phyloP scores from a whole-genome alignment of 2,329 filamentous ascomycete genomes.

The Fusarium tricinctum region DNA sequence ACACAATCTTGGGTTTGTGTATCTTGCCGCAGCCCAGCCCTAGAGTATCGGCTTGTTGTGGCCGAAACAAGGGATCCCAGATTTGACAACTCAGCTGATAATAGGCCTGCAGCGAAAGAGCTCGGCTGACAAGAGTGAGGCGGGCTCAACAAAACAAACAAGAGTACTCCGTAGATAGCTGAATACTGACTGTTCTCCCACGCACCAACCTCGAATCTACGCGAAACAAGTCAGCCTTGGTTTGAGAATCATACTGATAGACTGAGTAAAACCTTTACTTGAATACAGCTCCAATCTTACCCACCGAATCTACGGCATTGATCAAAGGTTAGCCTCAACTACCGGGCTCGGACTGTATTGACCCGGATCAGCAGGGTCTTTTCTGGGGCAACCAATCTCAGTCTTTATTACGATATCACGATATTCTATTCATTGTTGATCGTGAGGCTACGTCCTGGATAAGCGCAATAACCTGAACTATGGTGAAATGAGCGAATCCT shows the following conservation, averaged over 20 bases:
- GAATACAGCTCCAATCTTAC: not conserved
- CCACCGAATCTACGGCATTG: constrained; percentile 24
- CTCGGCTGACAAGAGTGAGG: constrained; percentile 39
- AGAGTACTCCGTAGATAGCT: too few species aligned
- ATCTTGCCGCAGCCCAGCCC: not conserved
- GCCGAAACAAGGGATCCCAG: not conserved
- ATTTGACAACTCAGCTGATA: constrained; percentile 8
- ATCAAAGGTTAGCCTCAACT: constrained; percentile 14
- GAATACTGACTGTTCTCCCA: constrained; percentile 27
- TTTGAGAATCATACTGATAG: not conserved
- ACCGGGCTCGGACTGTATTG: not conserved
- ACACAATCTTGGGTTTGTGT: not conserved
- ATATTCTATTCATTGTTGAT: not conserved
- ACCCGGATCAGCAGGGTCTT: constrained; percentile 23
- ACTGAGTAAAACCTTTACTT: not conserved
- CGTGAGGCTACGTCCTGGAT: not conserved
- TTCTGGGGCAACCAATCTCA: constrained; percentile 1
- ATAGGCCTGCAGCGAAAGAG: constrained; percentile 3
- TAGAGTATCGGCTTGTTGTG: constrained; percentile 12
- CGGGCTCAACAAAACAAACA: constrained; percentile 19
- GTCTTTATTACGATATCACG: not conserved
- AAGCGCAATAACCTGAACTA: not conserved
- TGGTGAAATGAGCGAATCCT: not conserved
- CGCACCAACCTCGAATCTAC: constrained; percentile 1
- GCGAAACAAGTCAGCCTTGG: constrained; percentile 1